These are phyloP conservation scores for Candida pseudoviswanathii DNA, from an alignment of 1,139 yeast genomes.

Conservation along the genomic window DNA sequence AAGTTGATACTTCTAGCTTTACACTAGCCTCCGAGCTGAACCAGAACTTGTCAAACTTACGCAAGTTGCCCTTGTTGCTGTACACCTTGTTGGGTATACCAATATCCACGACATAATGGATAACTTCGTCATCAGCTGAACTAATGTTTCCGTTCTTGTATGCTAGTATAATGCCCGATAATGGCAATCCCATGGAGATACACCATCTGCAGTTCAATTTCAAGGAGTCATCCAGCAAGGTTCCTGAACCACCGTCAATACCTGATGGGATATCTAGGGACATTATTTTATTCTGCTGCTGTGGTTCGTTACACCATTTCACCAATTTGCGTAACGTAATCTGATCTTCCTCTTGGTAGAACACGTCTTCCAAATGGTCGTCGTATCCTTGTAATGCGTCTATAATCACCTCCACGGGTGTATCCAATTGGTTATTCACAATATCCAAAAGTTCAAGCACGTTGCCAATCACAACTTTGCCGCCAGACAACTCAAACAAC, in stretches of 20 bases:
- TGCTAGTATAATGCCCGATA: slow-evolving; percentile 65
- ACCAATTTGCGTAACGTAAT: slow-evolving; percentile 49
- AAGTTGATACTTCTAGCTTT: slow-evolving; percentile 24
- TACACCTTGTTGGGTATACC: slow-evolving; percentile 65
- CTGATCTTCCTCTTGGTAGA: slow-evolving; percentile 44
- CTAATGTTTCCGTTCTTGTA: slow-evolving; percentile 49
- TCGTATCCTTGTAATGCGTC: slow-evolving; percentile 89
- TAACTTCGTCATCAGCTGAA: slow-evolving; percentile 31
- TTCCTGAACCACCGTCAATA: slow-evolving; percentile 82
- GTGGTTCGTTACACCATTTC: slow-evolving; percentile 68
- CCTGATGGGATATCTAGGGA: slow-evolving; percentile 87
- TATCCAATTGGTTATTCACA: slow-evolving; percentile 50
- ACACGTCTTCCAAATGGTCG: slow-evolving; percentile 57
- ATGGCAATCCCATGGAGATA: slow-evolving; percentile 74
- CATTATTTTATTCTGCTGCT: slow-evolving; percentile 51
- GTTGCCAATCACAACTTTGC: slow-evolving; percentile 42
- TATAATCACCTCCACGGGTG: slow-evolving; percentile 76
- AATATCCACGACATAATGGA: slow-evolving; percentile 69
- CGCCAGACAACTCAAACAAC: slow-evolving; percentile 53
- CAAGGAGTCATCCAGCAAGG: slow-evolving; percentile 37
- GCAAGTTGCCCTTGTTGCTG: slow-evolving; percentile 38
- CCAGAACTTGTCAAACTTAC: slow-evolving; percentile 51
- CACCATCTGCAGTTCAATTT: slow-evolving; percentile 51
- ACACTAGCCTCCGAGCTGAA: slow-evolving; percentile 38
- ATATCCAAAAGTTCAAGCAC: slow-evolving; percentile 33